These are phyloP conservation scores for Saitozyma sp. DNA, from an alignment of 768 basidiomycete genomes.

Conservation along the genomic window DNA sequence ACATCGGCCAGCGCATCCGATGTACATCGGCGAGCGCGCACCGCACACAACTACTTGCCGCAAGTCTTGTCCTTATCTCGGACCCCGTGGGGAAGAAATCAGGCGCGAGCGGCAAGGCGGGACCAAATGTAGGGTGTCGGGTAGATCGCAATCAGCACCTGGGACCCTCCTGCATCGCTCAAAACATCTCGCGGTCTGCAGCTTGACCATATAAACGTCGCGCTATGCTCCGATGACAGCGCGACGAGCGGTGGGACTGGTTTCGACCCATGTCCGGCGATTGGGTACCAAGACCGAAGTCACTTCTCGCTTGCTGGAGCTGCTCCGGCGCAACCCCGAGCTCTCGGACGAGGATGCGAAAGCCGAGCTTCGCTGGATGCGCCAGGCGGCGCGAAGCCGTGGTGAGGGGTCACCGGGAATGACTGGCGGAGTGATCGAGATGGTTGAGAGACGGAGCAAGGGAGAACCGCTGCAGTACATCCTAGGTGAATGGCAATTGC, in stretches of 20 bases:
- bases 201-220: too few relatives aligned
- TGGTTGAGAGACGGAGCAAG: slow-evolving; percentile 63
- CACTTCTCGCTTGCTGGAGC: slow-evolving; percentile 8
- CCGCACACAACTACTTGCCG: too few relatives aligned
- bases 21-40: too few relatives aligned
- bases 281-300: not conserved
- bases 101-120: too few relatives aligned
- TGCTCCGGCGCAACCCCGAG: slow-evolving; percentile 28
- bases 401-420: not conserved
- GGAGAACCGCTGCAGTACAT: slow-evolving; percentile 91
- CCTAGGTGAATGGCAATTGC: slow-evolving; percentile 61
- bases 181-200: too few relatives aligned
- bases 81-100: too few relatives aligned
- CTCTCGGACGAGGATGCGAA: slow-evolving; percentile 31
- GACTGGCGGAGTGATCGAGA: slow-evolving; percentile 29
- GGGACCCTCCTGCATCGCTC: too few relatives aligned
- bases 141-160: too few relatives aligned
- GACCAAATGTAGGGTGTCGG: too few relatives aligned
- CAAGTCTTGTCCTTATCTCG: too few relatives aligned
- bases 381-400: slow-evolving; percentile 31
- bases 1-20: too few relatives aligned
- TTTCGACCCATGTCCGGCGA: not conserved
- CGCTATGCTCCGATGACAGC: not conserved
- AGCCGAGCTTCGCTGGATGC: slow-evolving; percentile 61
- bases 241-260: not conserved